Evolutionary conservation across 2,329 filamentous ascomycete genomes (phyloP).

Genomic region (Arthrobotrys iridis): DNA sequence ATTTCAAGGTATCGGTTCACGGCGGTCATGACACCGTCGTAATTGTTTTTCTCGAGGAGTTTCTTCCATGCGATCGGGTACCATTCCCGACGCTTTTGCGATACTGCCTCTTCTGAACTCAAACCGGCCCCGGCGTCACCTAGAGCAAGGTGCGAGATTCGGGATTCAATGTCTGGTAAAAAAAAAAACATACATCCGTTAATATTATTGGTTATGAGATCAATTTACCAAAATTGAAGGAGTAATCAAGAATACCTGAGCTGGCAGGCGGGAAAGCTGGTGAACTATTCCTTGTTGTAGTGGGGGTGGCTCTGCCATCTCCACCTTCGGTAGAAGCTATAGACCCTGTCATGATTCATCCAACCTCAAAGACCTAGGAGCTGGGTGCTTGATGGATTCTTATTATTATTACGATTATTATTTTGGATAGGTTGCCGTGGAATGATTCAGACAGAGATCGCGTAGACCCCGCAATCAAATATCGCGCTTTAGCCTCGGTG

Average conservation of each 20-base stretch:
- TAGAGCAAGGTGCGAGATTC: conserved; percentile 6
- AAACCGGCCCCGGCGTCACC: background rate
- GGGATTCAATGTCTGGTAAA: conserved; percentile 2
- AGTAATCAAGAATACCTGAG: background rate
- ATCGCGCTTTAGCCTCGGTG: background rate
- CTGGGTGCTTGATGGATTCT: background rate
- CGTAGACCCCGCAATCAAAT: background rate
- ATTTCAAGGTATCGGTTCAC: conserved; percentile 38
- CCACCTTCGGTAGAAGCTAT: conserved; percentile 40
- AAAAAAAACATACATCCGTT: background rate
- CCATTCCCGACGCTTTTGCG: conserved; percentile 44
- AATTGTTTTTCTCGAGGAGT: conserved; percentile 39
- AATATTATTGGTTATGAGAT: background rate
- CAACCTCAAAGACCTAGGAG: background rate
- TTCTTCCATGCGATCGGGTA: conserved; percentile 40
- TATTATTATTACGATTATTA: no score
- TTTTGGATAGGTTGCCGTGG: background rate
- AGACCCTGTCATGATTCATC: conserved; percentile 33
- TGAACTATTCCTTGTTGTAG: conserved; percentile 38
- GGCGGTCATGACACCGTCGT: conserved; percentile 25
- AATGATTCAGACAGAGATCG: background rate
- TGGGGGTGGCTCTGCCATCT: conserved; percentile 21
- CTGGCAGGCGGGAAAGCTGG: background rate
- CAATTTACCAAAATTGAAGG: no score
- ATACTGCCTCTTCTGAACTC: conserved; percentile 33